A percentile compares a stretch with the other conserved stretches of the same genome.
phyloP scores from a whole-genome alignment of 257 asterid species.

The Solanum neorickii region DNA sequence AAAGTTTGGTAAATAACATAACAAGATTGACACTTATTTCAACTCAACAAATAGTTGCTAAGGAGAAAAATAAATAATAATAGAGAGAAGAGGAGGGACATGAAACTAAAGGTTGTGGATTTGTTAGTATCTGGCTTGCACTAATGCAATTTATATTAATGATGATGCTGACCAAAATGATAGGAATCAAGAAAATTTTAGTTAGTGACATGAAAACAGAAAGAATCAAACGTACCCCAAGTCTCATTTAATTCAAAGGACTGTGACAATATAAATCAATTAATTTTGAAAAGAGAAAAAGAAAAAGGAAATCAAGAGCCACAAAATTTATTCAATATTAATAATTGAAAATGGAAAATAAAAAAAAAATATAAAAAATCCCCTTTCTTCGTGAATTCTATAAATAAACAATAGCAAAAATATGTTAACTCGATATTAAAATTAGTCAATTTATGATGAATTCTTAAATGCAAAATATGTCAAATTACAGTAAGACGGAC shows the following conservation, averaged over 20 bases:
- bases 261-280: neutral
- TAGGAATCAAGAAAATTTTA: conserved; percentile 4
- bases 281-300: neutral
- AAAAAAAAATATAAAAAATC: neutral
- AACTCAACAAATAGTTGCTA: neutral
- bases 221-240: conserved; percentile 15
- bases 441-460: neutral
- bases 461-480: neutral
- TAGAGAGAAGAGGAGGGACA: neutral
- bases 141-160: conserved; percentile 1
- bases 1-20: neutral
- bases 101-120: neutral
- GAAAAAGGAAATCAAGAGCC: neutral
- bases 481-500: neutral
- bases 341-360: neutral
- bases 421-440: neutral
- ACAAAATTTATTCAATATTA: neutral
- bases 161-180: neutral
- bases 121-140: conserved; percentile 3
- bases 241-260: conserved; percentile 10
- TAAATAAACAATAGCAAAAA: neutral
- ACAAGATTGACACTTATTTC: neutral
- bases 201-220: conserved; percentile 37
- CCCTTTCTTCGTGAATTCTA: neutral
- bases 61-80: neutral